These are phyloP conservation scores for Friedmanniomyces endolithicus DNA, from an alignment of 495 filamentous ascomycete species.

Conservation along the genomic window DNA sequence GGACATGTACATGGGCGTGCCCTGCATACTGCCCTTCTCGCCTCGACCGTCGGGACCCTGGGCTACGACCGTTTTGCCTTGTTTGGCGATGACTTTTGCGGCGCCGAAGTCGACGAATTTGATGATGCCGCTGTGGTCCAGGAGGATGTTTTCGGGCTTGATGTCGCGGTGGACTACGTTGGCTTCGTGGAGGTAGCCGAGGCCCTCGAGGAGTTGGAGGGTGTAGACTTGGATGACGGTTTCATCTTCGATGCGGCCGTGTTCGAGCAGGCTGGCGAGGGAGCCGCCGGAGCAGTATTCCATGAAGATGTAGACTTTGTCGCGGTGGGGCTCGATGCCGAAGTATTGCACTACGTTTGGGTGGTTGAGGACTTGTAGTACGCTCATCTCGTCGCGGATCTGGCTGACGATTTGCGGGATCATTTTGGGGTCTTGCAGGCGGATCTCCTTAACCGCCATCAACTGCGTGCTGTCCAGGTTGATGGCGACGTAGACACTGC, in stretches of 20 bases:
- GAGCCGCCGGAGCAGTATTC: conserved; percentile 96
- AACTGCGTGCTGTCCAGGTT: conserved; percentile 89
- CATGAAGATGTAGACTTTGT: conserved; percentile 99
- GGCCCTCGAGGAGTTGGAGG: conserved; percentile 85
- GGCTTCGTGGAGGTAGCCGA: conserved; percentile 86
- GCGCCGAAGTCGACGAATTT: conserved; percentile 99
- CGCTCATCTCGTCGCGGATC: conserved; percentile 94
- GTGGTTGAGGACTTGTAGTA: conserved; percentile 87
- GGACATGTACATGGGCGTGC: conserved; percentile 99
- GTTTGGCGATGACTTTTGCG: conserved; percentile 89
- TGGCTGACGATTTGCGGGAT: conserved; percentile 87
- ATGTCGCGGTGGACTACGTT: conserved; percentile 92
- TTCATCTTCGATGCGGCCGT: conserved; percentile 94
- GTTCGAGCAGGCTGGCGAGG: conserved; percentile 78
- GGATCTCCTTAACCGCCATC: conserved; percentile 98
- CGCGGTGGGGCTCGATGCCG: conserved; percentile 92
- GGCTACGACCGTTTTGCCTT: conserved; percentile 73
- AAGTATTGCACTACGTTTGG: conserved; percentile 97
- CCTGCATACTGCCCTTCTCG: conserved; percentile 74
- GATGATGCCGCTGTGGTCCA: conserved; percentile 95
- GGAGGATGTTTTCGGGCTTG: conserved; percentile 92
- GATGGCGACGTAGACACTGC: conserved; percentile 92
- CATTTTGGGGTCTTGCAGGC: conserved; percentile 88
- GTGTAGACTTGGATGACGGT: conserved; percentile 97
- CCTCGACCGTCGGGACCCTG: conserved; percentile 36